Conservation (phyloP, 139 green algal species). For the Closterium sp. region DNA sequence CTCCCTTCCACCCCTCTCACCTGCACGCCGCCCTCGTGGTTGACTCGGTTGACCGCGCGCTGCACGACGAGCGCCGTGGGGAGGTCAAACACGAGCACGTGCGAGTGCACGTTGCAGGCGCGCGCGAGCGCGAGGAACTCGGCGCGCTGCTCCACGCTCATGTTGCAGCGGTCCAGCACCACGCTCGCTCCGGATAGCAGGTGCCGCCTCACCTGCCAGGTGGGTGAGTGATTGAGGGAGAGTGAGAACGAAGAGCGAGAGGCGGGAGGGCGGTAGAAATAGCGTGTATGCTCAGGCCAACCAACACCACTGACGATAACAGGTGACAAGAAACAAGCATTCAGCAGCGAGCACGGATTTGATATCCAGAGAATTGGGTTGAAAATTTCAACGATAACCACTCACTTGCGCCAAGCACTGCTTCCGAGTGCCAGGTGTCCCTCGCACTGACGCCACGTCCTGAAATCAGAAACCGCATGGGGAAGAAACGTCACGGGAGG, state of each 20-base stretch:
- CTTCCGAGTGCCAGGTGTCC: conserved; percentile 61
- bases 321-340: neutral
- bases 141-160: conserved; percentile 60
- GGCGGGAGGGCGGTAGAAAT: neutral
- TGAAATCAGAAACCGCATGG: neutral
- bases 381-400: conserved; percentile 46
- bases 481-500: neutral
- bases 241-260: neutral
- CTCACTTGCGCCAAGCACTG: conserved; percentile 63
- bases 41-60: conserved; percentile 6
- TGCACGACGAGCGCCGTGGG: conserved; percentile 26
- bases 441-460: conserved; percentile 25
- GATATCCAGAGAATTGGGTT: neutral
- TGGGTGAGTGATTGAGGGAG: neutral
- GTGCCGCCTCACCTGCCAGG: neutral
- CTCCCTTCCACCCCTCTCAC: neutral
- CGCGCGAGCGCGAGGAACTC: conserved; percentile 63
- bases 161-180: conserved; percentile 74
- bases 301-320: neutral
- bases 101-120: neutral
- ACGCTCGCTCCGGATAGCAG: conserved; percentile 25
- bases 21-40: conserved; percentile 46
- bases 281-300: neutral
- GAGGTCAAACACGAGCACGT: conserved; percentile 47
- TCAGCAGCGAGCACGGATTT: neutral